Base-by-base conservation (phyloP, 306 rosid genomes). In the Quercus cerris region DNA sequence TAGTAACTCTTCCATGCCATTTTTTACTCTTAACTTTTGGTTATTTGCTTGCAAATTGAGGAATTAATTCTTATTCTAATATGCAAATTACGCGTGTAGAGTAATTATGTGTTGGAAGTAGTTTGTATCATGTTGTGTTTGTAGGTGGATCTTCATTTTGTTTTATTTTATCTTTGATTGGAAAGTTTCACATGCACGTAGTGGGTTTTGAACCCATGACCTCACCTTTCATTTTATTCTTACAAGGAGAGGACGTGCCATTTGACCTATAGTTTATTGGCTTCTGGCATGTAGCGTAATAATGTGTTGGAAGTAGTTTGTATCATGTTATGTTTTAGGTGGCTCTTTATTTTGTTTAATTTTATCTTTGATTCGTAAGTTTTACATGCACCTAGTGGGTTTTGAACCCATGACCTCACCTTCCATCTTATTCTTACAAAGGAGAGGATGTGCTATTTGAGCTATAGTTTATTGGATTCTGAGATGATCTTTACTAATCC, bases 41-140 rank as follows among this genome's bases (percentile, higher is more conserved):
- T 77, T 78, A 20, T 75, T 77, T 55, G 68, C 75, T 77, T 30
- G 52, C 14, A 23, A 55, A 46, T 7, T 57, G 56, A 56, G 59
- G 77, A 38, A 68, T 38, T 5, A 20, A 13, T 56, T 75, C 46
- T 25, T 75, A 66, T 38, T 84, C 62, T 51, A 57, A 69, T 67
- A 70, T 63, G 51, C 75, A 56, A 41, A 41, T 41, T 23, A 70
- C 20, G 22, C 30, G 18, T 30, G 33, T 61, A 51, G 62, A 30
- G 25, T 14, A 14, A 44, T 23, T 28, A 23, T 44, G 8, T 30
- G 74, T 72, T 27, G 56, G 30, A 6, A 59, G 33, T 68, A 12
- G 62, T 68, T 52, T 58, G 22, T 12, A 27, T 17, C 52, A 75
- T 70, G 3, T 68, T 35, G 31, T 18, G 30, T 28, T 30, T 78